Evolutionary conservation across 257 asterid genomes (phyloP).

Genomic region (Ballota nigra): DNA sequence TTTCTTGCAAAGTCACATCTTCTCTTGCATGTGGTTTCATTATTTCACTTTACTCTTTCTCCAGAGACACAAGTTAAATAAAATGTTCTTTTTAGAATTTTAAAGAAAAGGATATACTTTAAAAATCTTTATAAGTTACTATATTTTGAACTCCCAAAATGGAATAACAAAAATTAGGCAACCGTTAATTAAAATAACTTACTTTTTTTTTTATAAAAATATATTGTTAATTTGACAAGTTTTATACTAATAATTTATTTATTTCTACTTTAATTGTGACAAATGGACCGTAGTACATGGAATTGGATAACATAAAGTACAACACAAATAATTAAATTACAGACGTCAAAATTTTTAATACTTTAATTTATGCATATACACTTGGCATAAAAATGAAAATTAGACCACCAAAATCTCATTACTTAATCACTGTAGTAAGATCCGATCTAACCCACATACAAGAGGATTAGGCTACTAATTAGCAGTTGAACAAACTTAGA

Average conservation of each 20-base stretch:
- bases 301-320: no score
- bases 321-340: no score
- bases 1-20: background rate
- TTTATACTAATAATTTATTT: no score
- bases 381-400: background rate
- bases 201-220: no score
- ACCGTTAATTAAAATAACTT: no score
- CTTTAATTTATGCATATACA: background rate
- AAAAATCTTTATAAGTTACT: background rate
- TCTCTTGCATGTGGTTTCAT: background rate
- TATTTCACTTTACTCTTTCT: background rate
- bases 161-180: no score
- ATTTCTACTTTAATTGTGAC: no score
- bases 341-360: background rate
- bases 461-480: conserved; percentile 10
- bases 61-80: background rate
- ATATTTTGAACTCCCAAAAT: background rate
- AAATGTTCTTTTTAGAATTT: no score
- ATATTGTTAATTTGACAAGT: no score
- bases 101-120: no score
- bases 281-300: no score
- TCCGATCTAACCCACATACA: background rate
- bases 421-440: background rate
- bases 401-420: conserved; percentile 4
- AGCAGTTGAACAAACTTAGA: background rate